Evolutionary conservation across 225 moss, liverwort and hornwort genomes (phyloP).

Genomic region (Lunularia cruciata): DNA sequence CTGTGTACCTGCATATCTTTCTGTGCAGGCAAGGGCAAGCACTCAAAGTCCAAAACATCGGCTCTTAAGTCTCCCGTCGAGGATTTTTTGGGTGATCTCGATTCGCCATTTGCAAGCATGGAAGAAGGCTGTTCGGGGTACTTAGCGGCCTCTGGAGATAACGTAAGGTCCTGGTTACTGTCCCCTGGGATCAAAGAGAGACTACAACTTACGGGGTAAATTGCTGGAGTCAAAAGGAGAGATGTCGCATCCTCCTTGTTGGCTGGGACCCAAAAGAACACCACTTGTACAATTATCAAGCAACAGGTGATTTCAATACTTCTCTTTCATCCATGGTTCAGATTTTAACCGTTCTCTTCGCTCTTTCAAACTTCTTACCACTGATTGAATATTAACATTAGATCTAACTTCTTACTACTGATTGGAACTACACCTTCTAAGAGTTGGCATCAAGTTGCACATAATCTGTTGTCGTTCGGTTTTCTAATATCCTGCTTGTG

Average conservation of each 20-base stretch:
- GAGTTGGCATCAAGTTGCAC: too few relatives aligned
- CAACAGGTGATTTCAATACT: neutral
- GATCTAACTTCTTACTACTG: too few relatives aligned
- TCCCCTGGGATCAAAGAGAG: conserved; percentile 33
- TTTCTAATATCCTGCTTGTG: neutral
- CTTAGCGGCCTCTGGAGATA: conserved; percentile 39
- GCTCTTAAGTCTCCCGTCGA: conserved; percentile 64
- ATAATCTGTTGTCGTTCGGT: too few relatives aligned
- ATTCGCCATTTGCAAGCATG: conserved; percentile 51
- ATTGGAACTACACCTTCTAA: too few relatives aligned
- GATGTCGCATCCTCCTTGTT: neutral
- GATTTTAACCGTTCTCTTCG: too few relatives aligned
- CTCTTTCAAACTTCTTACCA: too few relatives aligned
- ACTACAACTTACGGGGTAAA: conserved; percentile 26
- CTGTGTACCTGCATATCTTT: conserved; percentile 4
- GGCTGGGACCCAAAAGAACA: too few relatives aligned
- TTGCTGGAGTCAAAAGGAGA: neutral
- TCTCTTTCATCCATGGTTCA: too few relatives aligned
- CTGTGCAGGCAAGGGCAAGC: conserved; percentile 66
- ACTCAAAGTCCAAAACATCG: conserved; percentile 67
- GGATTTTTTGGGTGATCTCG: conserved; percentile 42
- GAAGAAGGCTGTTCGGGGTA: conserved; percentile 38
- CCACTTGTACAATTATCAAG: neutral
- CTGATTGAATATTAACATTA: too few relatives aligned
- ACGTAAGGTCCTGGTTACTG: conserved; percentile 35